These are phyloP conservation scores for Apostasia ramifera DNA, from an alignment of 106 monocot species.

Conservation along the genomic window DNA sequence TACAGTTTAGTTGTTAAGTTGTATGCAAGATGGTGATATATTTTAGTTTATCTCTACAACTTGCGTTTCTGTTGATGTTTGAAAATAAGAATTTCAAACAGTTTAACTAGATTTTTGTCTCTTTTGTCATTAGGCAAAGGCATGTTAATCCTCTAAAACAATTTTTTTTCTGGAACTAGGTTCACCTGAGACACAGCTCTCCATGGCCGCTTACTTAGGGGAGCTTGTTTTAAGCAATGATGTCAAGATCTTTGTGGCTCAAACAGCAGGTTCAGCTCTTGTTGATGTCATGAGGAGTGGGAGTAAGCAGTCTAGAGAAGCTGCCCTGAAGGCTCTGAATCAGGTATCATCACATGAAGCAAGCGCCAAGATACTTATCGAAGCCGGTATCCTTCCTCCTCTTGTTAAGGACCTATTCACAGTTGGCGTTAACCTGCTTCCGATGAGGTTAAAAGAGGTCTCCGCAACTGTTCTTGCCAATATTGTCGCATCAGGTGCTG, in stretches of 20 bases:
- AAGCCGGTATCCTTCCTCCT: constrained; percentile 59
- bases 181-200: constrained; percentile 51
- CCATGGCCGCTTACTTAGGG: constrained; percentile 63
- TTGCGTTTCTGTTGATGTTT: no score
- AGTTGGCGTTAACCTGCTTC: constrained; percentile 50
- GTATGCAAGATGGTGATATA: no score
- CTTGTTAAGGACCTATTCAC: constrained; percentile 67
- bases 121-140: neutral
- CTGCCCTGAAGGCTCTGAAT: constrained; percentile 64
- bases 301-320: constrained; percentile 53
- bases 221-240: constrained; percentile 81
- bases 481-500: constrained; percentile 47
- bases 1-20: no score
- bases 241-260: constrained; percentile 60
- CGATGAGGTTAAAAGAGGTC: constrained; percentile 66
- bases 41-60: no score
- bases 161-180: constrained; percentile 17
- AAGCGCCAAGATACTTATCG: constrained; percentile 58
- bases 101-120: neutral
- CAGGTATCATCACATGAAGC: constrained; percentile 59
- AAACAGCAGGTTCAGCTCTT: constrained; percentile 53
- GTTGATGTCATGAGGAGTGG: constrained; percentile 65
- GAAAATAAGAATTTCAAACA: no score
- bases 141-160: constrained; percentile 3
- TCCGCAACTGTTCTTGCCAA: constrained; percentile 66